Evolutionary conservation across 2,329 filamentous ascomycete genomes (phyloP).

Genomic region (Xylaria sp.): DNA sequence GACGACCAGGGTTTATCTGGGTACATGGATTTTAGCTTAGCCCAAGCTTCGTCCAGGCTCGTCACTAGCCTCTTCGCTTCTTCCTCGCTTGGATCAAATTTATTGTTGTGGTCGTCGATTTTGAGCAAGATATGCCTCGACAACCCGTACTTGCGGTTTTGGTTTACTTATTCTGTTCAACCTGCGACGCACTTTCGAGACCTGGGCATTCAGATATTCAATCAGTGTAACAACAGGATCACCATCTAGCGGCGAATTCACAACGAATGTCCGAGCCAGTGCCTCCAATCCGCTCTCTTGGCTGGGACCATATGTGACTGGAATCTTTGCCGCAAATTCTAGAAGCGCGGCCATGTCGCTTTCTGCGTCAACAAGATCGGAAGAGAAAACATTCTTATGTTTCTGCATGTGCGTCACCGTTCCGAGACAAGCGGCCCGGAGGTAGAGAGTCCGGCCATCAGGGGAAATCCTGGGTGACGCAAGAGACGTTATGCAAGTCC

Average conservation of each 20-base stretch:
- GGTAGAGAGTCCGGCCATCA: constrained; percentile 4
- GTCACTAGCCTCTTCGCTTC: neutral
- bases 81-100: neutral
- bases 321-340: neutral
- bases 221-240: neutral
- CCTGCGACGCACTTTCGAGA: neutral
- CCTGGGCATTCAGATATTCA: neutral
- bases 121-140: neutral
- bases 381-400: neutral
- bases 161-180: neutral
- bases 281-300: neutral
- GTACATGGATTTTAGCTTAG: neutral
- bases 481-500: constrained; percentile 1
- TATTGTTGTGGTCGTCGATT: neutral
- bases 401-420: neutral
- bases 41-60: neutral
- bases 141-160: neutral
- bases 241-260: neutral
- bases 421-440: constrained; percentile 3
- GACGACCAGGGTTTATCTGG: neutral
- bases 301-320: neutral
- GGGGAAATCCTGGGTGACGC: constrained; percentile 11
- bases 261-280: neutral
- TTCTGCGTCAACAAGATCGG: neutral
- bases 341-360: neutral